Conservation (phyloP, 2,329 filamentous ascomycete genomes). For the Venturia aucupariae region DNA sequence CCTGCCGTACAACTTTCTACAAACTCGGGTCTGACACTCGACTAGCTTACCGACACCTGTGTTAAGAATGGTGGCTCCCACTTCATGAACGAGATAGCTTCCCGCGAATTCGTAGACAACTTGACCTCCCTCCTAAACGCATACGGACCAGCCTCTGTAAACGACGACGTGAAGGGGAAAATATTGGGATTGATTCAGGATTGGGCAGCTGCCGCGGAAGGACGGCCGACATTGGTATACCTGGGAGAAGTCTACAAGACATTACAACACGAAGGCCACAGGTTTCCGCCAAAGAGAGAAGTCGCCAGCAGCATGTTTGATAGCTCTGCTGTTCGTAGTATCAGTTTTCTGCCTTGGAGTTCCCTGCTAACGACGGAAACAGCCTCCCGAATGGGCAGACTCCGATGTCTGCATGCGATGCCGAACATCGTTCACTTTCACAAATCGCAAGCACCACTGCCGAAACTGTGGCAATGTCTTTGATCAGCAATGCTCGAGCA, state of each 20-base stretch:
- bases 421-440: slow-evolving; percentile 90
- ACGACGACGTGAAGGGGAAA: slow-evolving; percentile 77
- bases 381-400: slow-evolving; percentile 96
- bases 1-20: slow-evolving; percentile 3
- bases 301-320: slow-evolving; percentile 97
- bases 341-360: not conserved
- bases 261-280: slow-evolving; percentile 75
- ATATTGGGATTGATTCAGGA: slow-evolving; percentile 89
- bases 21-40: slow-evolving; percentile 16
- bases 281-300: slow-evolving; percentile 77
- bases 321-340: slow-evolving; percentile 70
- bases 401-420: slow-evolving; percentile 99
- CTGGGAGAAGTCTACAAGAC: slow-evolving; percentile 79
- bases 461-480: slow-evolving; percentile 97
- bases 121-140: slow-evolving; percentile 81
- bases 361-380: slow-evolving; percentile 13
- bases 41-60: slow-evolving; percentile 86
- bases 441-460: slow-evolving; percentile 96
- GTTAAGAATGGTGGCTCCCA: slow-evolving; percentile 97
- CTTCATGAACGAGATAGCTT: slow-evolving; percentile 91
- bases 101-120: slow-evolving; percentile 97
- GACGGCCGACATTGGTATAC: slow-evolving; percentile 72
- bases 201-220: slow-evolving; percentile 86
- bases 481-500: slow-evolving; percentile 88
- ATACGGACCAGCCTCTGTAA: slow-evolving; percentile 62